Evolutionary conservation across 2,329 filamentous ascomycete genomes (phyloP), one percentile per base, ranked within the genome.

Genomic region (Xylariales sp.): DNA sequence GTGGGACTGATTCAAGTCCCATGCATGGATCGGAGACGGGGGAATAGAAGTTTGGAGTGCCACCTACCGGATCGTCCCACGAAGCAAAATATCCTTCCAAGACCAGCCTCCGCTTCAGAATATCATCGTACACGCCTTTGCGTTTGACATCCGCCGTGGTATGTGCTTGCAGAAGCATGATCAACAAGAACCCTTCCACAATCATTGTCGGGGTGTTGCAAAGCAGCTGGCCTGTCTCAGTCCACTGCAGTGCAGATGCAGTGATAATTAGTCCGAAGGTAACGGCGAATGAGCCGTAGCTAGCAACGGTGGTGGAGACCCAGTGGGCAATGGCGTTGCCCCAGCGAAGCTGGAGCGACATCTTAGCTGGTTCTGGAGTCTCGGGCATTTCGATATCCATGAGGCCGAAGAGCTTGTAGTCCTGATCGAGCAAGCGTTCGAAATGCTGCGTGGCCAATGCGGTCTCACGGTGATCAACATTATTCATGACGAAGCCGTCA

Each of bases 401-500:
- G 12, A 27, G 29, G 9, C n/a, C 16, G 24, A 44, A 32, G 4
- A 40, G 28, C n/a, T 24, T 18, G 16, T 24, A 19, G 25, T 44
- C 42, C 24, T 40, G 36, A 19, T 35, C 22, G 7, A 15, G 12
- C n/a, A 44, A 22, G 5, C 18, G 31, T 27, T 25, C 28, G 18
- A 40, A 35, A 15, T 40, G 36, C 19, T 21, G 21, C n/a, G 15
- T 39, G 5, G 25, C 42, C 9, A 40, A 29, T n/a, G 22, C 31
- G 11, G 22, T 29, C 37, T 35, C 36, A 11, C 57, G 54, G 42
- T 51, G 47, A 38, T 70, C 63, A 10, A 71, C 55, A 40, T 71
- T 70, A 25, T 65, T 64, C 10, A 71, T 58, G 11, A 71, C 59
- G 43, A 71, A 71, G 19, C 64, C 63, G 46, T 71, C 67, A 22